Evolutionary conservation across 371 early-diverging fungal genomes (phyloP), one percentile per base, ranked within the genome.

Genomic region (Nematocida sp.): DNA sequence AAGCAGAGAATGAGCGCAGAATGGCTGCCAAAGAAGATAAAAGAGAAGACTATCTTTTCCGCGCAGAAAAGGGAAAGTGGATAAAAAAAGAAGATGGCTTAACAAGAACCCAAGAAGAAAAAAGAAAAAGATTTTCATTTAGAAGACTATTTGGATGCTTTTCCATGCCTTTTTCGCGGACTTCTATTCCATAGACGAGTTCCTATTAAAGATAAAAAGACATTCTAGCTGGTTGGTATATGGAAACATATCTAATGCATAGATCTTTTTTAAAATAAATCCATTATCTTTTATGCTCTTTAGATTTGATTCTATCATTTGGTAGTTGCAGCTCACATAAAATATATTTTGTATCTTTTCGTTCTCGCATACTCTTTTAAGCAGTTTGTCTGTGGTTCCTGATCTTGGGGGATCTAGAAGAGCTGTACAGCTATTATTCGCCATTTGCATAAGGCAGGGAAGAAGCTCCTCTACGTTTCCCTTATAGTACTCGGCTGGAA

Each of bases 401-500:
- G 65, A 38, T 45, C 92, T 85, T 36, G 91, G 90, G 18, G 92
- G 92, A 82, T 92, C 92, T 64, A 92, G 75, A 4, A 92, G 86
- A 1, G 86, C 86, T 9, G 54, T 53, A 20, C 54, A 13, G 9
- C 9, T 13, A 16, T 33, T 20, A 13, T 23, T 28, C 16, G 16
- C 33, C 28, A 13, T 28, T 13, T 16, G 7, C 28, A 26, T 20
- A 7, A 16, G 9, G 25, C 9, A 7, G 33, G 54, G 25, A 28
- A 53, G 20, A 87, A 79, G 13, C 84, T 78, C 61, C 82, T 80
- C 54, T 89, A 86, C n/a, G 80, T 82, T 3, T 87, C 86, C 80
- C 38, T 55, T 65, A 32, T 30, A 53, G 36, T 57, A 65, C 40
- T 75, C 36, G 32, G 64, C 51, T 45, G 81, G 40, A 9, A 76